Conservation (phyloP, 495 filamentous ascomycete species). For the Penicillium riverlandense region DNA sequence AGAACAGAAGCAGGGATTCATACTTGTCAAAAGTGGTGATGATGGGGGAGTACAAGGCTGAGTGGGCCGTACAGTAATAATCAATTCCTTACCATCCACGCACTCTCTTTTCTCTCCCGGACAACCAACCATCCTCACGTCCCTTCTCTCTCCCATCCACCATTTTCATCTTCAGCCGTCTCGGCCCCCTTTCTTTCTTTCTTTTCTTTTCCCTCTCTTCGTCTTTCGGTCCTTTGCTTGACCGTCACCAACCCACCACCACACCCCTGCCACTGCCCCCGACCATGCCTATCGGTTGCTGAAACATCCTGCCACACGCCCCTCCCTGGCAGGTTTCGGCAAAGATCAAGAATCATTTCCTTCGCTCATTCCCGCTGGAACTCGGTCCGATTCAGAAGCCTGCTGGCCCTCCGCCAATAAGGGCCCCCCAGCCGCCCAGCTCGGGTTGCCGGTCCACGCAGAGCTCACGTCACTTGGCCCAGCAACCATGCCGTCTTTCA, state of each 20-base stretch:
- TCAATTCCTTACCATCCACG: too few species aligned
- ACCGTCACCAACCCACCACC: too few species aligned
- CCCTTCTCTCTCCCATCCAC: background rate
- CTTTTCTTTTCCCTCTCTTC: background rate
- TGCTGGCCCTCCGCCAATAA: slow-evolving; percentile 16
- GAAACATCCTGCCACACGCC: background rate
- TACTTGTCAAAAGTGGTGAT: too few species aligned
- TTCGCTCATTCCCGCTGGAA: slow-evolving; percentile 9
- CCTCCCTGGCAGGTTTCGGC: background rate
- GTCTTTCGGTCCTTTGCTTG: background rate
- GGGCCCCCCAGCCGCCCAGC: slow-evolving; percentile 13
- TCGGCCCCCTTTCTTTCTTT: slow-evolving; percentile 2
- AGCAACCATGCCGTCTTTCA: slow-evolving; percentile 37
- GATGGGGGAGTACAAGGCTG: too few species aligned
- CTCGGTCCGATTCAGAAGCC: slow-evolving; percentile 15
- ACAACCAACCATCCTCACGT: background rate
- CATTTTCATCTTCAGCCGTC: background rate
- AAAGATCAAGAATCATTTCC: background rate
- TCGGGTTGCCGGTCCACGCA: slow-evolving; percentile 23
- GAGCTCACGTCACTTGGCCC: slow-evolving; percentile 25
- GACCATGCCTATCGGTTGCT: too few species aligned
- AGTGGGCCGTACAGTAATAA: too few species aligned
- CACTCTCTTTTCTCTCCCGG: background rate
- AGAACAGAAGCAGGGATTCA: too few species aligned
- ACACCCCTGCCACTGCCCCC: too few species aligned